Percentiles rank a stretch among this genome's conserved stretches.
These are phyloP conservation scores for Aspergillus spinulosporus DNA, from an alignment of 2,329 filamentous ascomycete genomes.

Conservation along the genomic window DNA sequence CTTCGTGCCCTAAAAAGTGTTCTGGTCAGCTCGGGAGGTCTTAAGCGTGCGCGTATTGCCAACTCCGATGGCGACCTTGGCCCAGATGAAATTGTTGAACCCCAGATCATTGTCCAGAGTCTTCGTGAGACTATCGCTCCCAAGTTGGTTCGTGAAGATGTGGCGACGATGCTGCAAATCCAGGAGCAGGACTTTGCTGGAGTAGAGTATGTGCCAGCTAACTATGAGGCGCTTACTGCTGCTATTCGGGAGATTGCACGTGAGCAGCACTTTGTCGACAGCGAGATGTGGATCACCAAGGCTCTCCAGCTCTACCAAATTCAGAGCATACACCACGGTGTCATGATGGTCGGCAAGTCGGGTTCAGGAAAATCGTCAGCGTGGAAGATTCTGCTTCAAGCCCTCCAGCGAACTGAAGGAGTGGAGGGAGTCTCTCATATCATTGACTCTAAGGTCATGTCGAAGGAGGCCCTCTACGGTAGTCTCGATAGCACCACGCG, in stretches of 20 bases:
- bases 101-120: constrained; percentile 98
- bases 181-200: constrained; percentile 87
- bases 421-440: constrained; percentile 95
- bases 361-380: constrained; percentile 96
- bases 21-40: constrained; percentile 90
- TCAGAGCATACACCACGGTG: constrained; percentile 95
- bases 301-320: constrained; percentile 97
- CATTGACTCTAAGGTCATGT: constrained; percentile 99
- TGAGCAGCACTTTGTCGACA: constrained; percentile 85
- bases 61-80: constrained; percentile 57
- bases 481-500: constrained; percentile 94
- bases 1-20: constrained; percentile 98
- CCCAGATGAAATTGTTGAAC: constrained; percentile 75
- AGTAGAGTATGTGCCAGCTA: constrained; percentile 87
- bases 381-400: constrained; percentile 89
- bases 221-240: constrained; percentile 73
- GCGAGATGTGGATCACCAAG: constrained; percentile 96
- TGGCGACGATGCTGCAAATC: constrained; percentile 80
- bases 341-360: constrained; percentile 99
- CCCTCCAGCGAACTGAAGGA: constrained; percentile 84
- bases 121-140: constrained; percentile 97
- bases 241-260: constrained; percentile 80
- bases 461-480: constrained; percentile 95
- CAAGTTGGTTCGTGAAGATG: constrained; percentile 91
- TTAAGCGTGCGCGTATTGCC: constrained; percentile 81